Conservation (phyloP, 208 protist species). For the Crithidia sp. region DNA sequence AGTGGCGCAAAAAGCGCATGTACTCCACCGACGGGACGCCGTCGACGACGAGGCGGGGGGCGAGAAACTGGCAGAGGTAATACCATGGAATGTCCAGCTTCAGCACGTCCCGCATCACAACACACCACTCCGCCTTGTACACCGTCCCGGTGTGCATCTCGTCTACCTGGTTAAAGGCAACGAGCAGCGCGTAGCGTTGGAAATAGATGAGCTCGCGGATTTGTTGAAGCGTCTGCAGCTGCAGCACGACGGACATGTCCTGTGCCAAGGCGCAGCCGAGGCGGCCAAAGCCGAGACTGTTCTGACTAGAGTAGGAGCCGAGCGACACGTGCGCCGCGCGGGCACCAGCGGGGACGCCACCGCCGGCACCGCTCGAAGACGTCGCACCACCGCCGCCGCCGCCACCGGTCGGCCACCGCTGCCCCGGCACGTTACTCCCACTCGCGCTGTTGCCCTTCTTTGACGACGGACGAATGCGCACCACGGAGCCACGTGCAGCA, state of each 20-base stretch:
- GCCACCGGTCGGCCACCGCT: not conserved
- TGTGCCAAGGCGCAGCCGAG: conserved; percentile 4
- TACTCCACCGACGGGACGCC: conserved; percentile 81
- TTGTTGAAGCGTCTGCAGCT: conserved; percentile 56
- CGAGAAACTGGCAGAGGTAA: conserved; percentile 79
- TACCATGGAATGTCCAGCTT: conserved; percentile 87
- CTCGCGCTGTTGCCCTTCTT: too few relatives aligned
- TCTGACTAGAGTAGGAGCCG: conserved; percentile 5
- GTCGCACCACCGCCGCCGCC: not conserved
- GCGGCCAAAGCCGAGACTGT: not conserved
- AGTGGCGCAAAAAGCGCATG: conserved; percentile 73
- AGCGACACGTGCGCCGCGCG: conserved; percentile 15
- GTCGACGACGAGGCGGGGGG: conserved; percentile 52
- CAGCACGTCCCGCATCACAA: conserved; percentile 72
- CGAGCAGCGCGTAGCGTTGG: conserved; percentile 77
- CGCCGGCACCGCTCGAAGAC: not conserved
- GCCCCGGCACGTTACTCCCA: too few relatives aligned
- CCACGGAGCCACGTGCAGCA: too few relatives aligned
- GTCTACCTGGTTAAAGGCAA: conserved; percentile 76
- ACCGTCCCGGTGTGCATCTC: conserved; percentile 69
- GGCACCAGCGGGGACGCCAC: not conserved
- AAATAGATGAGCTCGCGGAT: conserved; percentile 77
- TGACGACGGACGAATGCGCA: too few relatives aligned
- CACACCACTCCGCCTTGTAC: conserved; percentile 88
- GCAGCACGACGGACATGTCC: conserved; percentile 44